Evolutionary conservation across 2,329 filamentous ascomycete species (phyloP), one percentile per base, ranked within the genome.

Genomic region (Colletotrichum tamarilloi): DNA sequence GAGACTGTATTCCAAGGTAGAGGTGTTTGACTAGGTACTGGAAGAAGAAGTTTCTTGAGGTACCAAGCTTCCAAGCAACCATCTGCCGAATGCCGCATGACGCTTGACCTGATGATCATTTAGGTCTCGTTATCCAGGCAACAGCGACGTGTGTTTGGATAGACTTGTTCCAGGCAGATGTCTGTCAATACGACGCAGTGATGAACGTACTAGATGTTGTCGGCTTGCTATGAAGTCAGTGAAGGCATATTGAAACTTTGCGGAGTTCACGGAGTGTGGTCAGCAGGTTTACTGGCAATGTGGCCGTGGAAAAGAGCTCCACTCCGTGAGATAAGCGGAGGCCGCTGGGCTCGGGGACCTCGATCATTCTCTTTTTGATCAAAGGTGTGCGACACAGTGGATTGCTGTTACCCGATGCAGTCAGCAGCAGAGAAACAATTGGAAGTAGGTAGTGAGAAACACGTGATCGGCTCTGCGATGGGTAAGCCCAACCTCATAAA

Each of bases 231-330:
- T 46, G 65, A 68, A 26, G 49, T 52, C 52, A 58, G 14, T 59
- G 69, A 68, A 24, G 65, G 22, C 9, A 52, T 62, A 32, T 16
- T n/a, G 53, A 59, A 22, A 53, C 14, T 38, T 38, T 4, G 19
- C 62, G 32, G 68, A 46, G 58, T 32, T 53, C 32, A n/a, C 30
- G 30, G 59, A 16, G 28, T 38, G 59, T 64, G 66, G 69, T 69
- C 52, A 64, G 59, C 46, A 26, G 16, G 16, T 35, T 38, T 11
- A 8, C n/a, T 59, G 30, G 59, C 32, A 24, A 32, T 16, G 14
- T 14, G 22, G 6, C 22, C 5, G 14, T 59, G 19, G 6, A 4
- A 52, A 4, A 14, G 12, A 16, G 26, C 24, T 24, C 24, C 5
- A 16, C n/a, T 4, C 62, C 14, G n/a, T 46, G 53, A 68, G 58